Conservation (phyloP, 768 basidiomycete species). For the Coprinopsis marcescibilis region DNA sequence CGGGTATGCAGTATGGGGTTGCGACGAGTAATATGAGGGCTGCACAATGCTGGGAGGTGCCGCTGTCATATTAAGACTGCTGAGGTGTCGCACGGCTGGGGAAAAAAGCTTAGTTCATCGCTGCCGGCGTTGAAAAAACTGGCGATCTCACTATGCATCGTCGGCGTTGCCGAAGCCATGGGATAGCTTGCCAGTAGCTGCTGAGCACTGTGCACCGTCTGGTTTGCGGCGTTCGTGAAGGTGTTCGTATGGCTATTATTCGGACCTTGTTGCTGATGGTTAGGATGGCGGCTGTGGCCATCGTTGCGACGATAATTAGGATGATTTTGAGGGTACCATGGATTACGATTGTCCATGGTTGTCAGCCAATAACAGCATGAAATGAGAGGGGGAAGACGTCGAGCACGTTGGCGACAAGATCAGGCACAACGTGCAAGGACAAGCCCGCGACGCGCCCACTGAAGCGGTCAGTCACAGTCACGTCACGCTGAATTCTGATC, state of each 20-base stretch:
- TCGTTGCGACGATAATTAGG: constrained; percentile 16
- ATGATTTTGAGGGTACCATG: constrained; percentile 22
- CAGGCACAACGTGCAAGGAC: constrained; percentile 1
- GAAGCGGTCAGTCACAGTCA: background rate
- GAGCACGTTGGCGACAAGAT: constrained; percentile 3
- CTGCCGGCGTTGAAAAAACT: background rate
- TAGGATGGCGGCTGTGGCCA: no score
- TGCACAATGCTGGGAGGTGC: constrained; percentile 61
- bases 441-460: constrained; percentile 8
- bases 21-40: constrained; percentile 42
- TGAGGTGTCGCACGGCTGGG: constrained; percentile 62
- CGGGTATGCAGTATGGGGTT: constrained; percentile 24
- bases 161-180: constrained; percentile 71
- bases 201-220: constrained; percentile 65
- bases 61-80: constrained; percentile 50
- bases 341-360: constrained; percentile 30
- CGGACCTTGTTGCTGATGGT: constrained; percentile 15
- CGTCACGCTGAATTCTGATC: constrained; percentile 2
- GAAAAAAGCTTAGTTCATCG: constrained; percentile 4
- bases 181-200: constrained; percentile 63
- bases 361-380: constrained; percentile 9
- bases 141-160: constrained; percentile 54
- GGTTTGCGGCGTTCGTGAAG: constrained; percentile 24
- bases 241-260: constrained; percentile 10
- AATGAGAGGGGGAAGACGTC: constrained; percentile 7